A percentile compares a stretch with the other conserved stretches of the same genome.
Conservation (phyloP, 768 basidiomycete genomes). For the Lactarius quietus region DNA sequence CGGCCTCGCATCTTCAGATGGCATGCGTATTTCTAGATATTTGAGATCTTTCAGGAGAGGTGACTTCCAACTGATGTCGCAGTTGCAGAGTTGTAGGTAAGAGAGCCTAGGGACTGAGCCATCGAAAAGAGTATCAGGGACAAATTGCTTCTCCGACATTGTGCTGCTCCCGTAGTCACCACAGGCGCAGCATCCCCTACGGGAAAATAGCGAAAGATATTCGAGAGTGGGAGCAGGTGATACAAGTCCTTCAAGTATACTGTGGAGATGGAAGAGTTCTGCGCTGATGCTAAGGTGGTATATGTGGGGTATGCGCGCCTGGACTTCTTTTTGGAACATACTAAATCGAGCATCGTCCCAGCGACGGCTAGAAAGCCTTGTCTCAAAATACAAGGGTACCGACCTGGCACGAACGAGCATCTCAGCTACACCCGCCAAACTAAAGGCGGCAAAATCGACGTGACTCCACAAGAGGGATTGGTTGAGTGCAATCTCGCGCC, state of each 20-base stretch:
- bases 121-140: not conserved
- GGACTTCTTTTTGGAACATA: not conserved
- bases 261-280: not conserved
- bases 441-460: not conserved
- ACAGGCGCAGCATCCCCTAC: too few species aligned
- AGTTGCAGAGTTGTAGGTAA: not conserved
- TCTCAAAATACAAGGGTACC: not conserved
- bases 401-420: not conserved
- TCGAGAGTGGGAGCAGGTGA: not conserved
- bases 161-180: too few species aligned
- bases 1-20: not conserved
- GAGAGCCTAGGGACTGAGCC: not conserved
- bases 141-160: too few species aligned
- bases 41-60: constrained; percentile 1
- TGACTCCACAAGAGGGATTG: not conserved
- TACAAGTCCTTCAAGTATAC: not conserved
- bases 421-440: not conserved
- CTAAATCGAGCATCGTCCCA: not conserved
- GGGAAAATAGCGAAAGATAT: not conserved
- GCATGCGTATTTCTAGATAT: not conserved
- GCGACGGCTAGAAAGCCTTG: not conserved
- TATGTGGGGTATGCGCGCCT: not conserved
- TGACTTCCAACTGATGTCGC: constrained; percentile 10
- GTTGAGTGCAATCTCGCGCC: not conserved
- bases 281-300: not conserved